Evolutionary conservation across 2,329 filamentous ascomycete species (phyloP).

Genomic region (Ophiosphaerella korrae): DNA sequence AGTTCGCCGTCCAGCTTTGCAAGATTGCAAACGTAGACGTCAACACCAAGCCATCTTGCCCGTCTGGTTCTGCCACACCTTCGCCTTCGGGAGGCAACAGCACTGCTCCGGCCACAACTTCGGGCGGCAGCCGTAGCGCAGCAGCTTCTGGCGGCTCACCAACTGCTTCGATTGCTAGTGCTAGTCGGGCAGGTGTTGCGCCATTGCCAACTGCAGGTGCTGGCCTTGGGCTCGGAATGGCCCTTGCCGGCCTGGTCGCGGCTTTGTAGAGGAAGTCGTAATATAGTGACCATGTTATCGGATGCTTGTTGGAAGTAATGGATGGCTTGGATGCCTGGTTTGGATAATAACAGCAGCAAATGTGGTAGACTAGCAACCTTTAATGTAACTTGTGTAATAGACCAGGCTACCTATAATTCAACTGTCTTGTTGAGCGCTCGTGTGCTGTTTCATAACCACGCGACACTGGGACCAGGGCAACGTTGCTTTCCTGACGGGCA

Average conservation of each 20-base stretch:
- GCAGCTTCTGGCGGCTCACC: neutral
- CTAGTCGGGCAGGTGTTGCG: slow-evolving; percentile 22
- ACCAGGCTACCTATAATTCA: too few relatives aligned
- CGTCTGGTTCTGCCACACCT: slow-evolving; percentile 15
- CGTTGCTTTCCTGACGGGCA: too few relatives aligned
- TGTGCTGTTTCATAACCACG: too few relatives aligned
- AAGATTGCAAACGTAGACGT: slow-evolving; percentile 45
- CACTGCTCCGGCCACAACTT: slow-evolving; percentile 12
- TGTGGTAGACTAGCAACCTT: too few relatives aligned
- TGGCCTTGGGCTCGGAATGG: slow-evolving; percentile 31
- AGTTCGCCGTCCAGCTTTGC: slow-evolving; percentile 51
- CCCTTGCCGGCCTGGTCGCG: slow-evolving; percentile 33
- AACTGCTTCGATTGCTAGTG: neutral
- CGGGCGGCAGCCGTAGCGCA: slow-evolving; percentile 4
- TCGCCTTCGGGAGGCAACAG: neutral
- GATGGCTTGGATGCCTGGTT: too few relatives aligned
- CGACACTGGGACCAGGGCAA: too few relatives aligned
- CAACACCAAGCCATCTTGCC: slow-evolving; percentile 47
- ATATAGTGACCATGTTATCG: neutral
- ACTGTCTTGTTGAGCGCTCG: too few relatives aligned
- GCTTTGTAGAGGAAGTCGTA: slow-evolving; percentile 22
- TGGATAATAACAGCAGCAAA: too few relatives aligned
- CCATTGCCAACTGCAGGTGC: slow-evolving; percentile 27
- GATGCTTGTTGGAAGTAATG: neutral
- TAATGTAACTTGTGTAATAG: too few relatives aligned